These are phyloP conservation scores for Choanephora cucurbitarum DNA, from an alignment of 371 early-diverging fungal species.

Conservation along the genomic window DNA sequence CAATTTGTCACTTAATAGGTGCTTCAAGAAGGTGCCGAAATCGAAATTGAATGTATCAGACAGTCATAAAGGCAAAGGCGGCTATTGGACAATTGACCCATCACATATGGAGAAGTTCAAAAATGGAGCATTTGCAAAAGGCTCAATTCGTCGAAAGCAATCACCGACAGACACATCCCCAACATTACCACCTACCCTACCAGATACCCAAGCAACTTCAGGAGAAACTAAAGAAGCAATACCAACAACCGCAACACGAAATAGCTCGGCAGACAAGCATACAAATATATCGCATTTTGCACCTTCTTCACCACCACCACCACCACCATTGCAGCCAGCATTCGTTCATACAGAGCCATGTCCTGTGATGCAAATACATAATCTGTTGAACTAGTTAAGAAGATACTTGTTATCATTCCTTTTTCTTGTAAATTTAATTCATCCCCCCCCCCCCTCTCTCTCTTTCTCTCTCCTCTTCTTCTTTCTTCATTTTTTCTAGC, in stretches of 20 bases:
- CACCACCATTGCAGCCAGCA: constrained; percentile 1
- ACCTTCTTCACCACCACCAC: background rate
- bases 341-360: constrained; percentile 9
- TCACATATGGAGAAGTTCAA: constrained; percentile 35
- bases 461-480: background rate
- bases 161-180: background rate
- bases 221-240: background rate
- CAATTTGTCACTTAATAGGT: constrained; percentile 76
- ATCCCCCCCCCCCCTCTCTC: too few relatives aligned
- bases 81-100: constrained; percentile 62
- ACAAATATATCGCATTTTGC: background rate
- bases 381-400: constrained; percentile 7
- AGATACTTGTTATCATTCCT: background rate
- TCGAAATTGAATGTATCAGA: constrained; percentile 43
- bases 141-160: constrained; percentile 20
- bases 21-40: constrained; percentile 70
- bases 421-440: background rate
- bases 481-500: background rate
- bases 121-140: constrained; percentile 38
- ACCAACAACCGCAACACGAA: too few relatives aligned
- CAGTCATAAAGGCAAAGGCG: constrained; percentile 46
- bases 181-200: constrained; percentile 4
- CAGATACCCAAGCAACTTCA: constrained; percentile 11
- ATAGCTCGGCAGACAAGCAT: background rate
- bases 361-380: constrained; percentile 14